Conservation (phyloP, 306 rosid species). For the Vachellia collinsii region DNA sequence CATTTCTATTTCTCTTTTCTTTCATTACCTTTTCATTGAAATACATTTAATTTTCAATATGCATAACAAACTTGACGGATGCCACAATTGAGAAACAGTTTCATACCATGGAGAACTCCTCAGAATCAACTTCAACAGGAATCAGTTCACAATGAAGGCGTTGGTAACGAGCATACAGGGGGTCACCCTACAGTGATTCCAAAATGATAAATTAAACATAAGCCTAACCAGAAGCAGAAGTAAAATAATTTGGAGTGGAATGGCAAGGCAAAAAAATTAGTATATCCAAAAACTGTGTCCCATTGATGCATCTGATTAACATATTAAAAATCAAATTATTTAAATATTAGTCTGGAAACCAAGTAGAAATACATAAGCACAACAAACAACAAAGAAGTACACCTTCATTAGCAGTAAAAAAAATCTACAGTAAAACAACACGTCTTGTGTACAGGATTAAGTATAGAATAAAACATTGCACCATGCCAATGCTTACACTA, state of each 20-base stretch:
- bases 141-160: conserved; percentile 74
- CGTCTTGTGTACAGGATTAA: conserved; percentile 21
- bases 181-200: conserved; percentile 67
- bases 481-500: background rate
- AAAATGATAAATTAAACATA: conserved; percentile 31
- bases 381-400: conserved; percentile 21
- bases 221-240: background rate
- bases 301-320: conserved; percentile 6
- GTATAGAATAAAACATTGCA: conserved; percentile 8
- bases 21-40: background rate
- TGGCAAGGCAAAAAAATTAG: background rate
- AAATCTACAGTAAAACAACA: conserved; percentile 11
- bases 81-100: background rate
- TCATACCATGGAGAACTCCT: conserved; percentile 83
- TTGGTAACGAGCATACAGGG: conserved; percentile 71
- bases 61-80: conserved; percentile 20
- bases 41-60: conserved; percentile 17
- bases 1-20: conserved; percentile 20
- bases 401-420: conserved; percentile 1
- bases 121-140: conserved; percentile 59
- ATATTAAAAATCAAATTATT: conserved; percentile 3
- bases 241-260: background rate
- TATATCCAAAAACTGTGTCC: background rate
- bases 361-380: conserved; percentile 27
- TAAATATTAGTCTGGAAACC: conserved; percentile 19